Conservation (phyloP, 495 filamentous ascomycete genomes). For the Massariosphaeria phaeospora region DNA sequence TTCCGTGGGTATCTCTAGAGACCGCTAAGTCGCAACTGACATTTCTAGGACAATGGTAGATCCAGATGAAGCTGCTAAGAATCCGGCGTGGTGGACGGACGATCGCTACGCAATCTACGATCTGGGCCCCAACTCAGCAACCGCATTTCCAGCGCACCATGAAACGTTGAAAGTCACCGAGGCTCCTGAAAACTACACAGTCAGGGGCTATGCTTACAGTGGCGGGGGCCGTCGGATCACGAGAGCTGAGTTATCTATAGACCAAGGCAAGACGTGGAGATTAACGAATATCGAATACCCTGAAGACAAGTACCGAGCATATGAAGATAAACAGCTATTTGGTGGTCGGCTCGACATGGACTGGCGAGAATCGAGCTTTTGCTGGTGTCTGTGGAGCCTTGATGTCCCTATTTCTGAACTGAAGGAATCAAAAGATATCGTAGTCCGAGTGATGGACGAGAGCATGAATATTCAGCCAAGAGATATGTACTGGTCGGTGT, state of each 20-base stretch:
- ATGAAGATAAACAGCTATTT: conserved; percentile 60
- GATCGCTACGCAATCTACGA: conserved; percentile 95
- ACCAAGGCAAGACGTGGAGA: conserved; percentile 77
- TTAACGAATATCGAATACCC: conserved; percentile 78
- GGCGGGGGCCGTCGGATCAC: conserved; percentile 85
- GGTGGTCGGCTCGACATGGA: conserved; percentile 78
- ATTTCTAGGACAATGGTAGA: conserved; percentile 62
- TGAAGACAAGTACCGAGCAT: conserved; percentile 79
- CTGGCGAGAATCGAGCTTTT: conserved; percentile 77
- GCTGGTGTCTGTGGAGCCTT: conserved; percentile 92
- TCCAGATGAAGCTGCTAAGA: conserved; percentile 70
- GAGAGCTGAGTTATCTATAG: conserved; percentile 77
- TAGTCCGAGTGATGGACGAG: conserved; percentile 90
- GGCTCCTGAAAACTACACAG: conserved; percentile 53
- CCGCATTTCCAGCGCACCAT: conserved; percentile 75
- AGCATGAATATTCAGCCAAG: conserved; percentile 79
- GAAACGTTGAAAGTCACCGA: conserved; percentile 58
- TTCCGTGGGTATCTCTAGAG: conserved; percentile 48
- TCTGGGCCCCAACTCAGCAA: conserved; percentile 81
- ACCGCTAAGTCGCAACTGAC: conserved; percentile 3
- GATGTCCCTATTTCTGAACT: conserved; percentile 63
- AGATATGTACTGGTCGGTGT: conserved; percentile 95
- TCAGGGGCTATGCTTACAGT: conserved; percentile 82
- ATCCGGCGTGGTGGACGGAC: conserved; percentile 80
- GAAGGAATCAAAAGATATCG: conserved; percentile 60